These are phyloP conservation scores for Picea glauca DNA, from an alignment of 75 land plant species.

Conservation along the genomic window DNA sequence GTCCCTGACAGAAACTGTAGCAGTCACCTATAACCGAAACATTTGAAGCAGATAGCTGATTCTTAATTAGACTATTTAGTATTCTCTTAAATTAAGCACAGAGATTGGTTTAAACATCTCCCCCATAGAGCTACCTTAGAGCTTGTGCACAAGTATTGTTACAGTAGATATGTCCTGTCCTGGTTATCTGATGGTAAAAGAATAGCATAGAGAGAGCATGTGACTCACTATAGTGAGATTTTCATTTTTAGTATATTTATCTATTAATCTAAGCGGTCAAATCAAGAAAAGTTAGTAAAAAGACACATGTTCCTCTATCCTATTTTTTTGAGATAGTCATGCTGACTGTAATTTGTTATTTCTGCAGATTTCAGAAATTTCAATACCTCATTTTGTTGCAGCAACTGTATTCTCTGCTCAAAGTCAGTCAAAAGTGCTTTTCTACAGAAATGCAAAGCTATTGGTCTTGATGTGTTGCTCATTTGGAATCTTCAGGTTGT, in stretches of 20 bases:
- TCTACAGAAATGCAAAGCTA: constrained; percentile 54
- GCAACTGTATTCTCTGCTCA: constrained; percentile 87
- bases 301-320: neutral
- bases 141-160: neutral
- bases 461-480: constrained; percentile 44
- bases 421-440: constrained; percentile 43
- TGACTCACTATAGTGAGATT: neutral
- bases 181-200: no score
- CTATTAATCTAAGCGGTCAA: neutral
- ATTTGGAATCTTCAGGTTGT: constrained; percentile 86
- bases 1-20: neutral
- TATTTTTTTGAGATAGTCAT: neutral
- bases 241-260: neutral
- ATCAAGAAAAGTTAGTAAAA: neutral
- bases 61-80: neutral
- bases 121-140: neutral
- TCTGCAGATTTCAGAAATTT: constrained; percentile 74
- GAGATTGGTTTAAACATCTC: neutral
- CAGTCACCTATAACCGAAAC: neutral
- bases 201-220: neutral
- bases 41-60: neutral
- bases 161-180: no score
- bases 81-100: no score
- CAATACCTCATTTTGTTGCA: constrained; percentile 78
- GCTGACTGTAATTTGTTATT: constrained; percentile 6